phyloP scores from a whole-genome alignment of 306 rosid species.

The Heteromeles arbutifolia region DNA sequence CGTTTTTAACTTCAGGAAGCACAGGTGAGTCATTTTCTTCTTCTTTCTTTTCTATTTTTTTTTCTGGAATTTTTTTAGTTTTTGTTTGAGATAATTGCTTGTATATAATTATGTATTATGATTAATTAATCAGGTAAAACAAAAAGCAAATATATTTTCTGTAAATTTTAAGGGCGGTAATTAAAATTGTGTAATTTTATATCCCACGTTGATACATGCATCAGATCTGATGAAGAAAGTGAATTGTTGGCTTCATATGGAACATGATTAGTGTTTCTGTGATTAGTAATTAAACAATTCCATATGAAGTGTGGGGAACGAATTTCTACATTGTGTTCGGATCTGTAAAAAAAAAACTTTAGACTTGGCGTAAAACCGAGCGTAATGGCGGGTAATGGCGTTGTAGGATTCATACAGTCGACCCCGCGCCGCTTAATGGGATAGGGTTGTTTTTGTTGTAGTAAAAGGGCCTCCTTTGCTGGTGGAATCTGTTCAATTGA shows the following conservation, averaged over 20 bases:
- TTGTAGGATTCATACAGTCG: no score
- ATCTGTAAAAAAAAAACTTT: conserved; percentile 36
- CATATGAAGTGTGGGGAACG: not conserved
- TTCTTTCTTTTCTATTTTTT: not conserved
- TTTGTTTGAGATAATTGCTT: not conserved
- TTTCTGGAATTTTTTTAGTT: not conserved
- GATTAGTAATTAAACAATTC: not conserved
- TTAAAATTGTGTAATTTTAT: not conserved
- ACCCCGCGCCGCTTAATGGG: no score
- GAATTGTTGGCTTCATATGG: conserved; percentile 1
- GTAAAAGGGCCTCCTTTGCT: conserved; percentile 35
- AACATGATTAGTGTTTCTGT: not conserved
- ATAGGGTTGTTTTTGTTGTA: no score
- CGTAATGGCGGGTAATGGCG: no score
- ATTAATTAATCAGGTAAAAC: not conserved
- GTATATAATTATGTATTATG: not conserved
- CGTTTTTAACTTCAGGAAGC: not conserved
- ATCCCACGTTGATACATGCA: not conserved
- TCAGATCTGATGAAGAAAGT: conserved; percentile 42
- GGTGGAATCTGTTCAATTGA: conserved; percentile 31
- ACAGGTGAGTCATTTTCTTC: conserved; percentile 10
- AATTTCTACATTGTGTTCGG: conserved; percentile 47
- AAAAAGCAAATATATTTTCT: not conserved
- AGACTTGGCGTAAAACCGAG: no score
- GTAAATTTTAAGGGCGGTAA: not conserved